Base-by-base conservation (phyloP, 768 basidiomycete species). In the Pleurotus pulmonarius region DNA sequence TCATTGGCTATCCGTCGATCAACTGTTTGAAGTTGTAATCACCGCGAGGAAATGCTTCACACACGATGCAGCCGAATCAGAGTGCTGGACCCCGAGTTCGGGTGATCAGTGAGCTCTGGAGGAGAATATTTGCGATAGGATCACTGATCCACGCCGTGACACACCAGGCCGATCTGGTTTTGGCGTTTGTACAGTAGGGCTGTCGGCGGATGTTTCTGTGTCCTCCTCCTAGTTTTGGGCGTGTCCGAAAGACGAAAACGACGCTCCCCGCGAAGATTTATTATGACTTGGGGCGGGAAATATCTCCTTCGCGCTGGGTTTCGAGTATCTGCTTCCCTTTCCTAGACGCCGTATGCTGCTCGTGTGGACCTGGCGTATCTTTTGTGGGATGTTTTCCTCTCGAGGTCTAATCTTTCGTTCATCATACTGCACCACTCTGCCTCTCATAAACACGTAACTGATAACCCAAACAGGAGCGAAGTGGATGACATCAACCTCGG, bases 401-500 rank as follows among this genome's bases (percentile, higher is more conserved):
- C 26, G 26, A 4, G 26, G 26, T 26, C 26, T 26, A 26, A 1
- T 20, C 20, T 20, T 20, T 20, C 20, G 20, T 20, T 20, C 20
- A 20, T 20, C 20, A 20, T 20, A 3, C 20, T 20, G 20, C 20
- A 3, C 20, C 20, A 20, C 20, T 20, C 20, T 3, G 20, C 20
- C 20, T 20, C 20, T 20, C 20, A 20, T 20, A 20, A 20, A 20
- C 9, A 3, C 29, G 2, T 9, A 34, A 34, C 29, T 34, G 9
- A 34, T 34, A 34, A 11, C 29, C 25, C 49, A 51, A 63, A 25
- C 60, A 91, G 89, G 74, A 89, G 86, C 63, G 90, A 92, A 68
- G 80, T 91, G 6, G 90, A 92, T 65, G 90, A 92, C 66, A 84
- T 92, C 66, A 92, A 92, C 70, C 81, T 91, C 15, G 90, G 90